Evolutionary conservation across 129 eudicot species (phyloP).

Genomic region (Chrysanthemum makinoi): DNA sequence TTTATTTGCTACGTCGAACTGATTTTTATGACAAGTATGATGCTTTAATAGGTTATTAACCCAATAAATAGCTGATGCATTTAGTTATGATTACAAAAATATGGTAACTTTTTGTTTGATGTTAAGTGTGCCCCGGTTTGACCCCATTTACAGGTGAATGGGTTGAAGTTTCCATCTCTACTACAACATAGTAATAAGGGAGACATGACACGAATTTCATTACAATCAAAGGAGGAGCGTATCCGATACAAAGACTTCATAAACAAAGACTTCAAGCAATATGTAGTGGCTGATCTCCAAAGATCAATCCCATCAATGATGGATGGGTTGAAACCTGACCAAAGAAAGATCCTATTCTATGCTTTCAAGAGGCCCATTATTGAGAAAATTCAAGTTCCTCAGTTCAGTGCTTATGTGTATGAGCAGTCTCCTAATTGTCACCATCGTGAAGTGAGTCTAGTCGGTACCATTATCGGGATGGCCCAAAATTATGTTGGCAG

Average conservation of each 20-base stretch:
- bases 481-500: slow-evolving; percentile 72
- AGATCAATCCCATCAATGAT: slow-evolving; percentile 72
- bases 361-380: slow-evolving; percentile 57
- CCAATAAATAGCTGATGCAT: too few relatives aligned
- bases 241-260: slow-evolving; percentile 63
- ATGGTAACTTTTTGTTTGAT: too few relatives aligned
- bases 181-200: too few relatives aligned
- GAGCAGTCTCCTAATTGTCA: slow-evolving; percentile 59
- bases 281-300: slow-evolving; percentile 62
- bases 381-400: slow-evolving; percentile 29
- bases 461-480: slow-evolving; percentile 68
- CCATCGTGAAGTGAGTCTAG: slow-evolving; percentile 66
- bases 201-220: not conserved
- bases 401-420: slow-evolving; percentile 59
- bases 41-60: too few relatives aligned
- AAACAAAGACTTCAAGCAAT: slow-evolving; percentile 60
- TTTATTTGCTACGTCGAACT: too few relatives aligned
- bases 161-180: too few relatives aligned
- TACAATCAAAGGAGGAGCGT: slow-evolving; percentile 30
- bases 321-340: slow-evolving; percentile 73
- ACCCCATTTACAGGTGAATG: too few relatives aligned
- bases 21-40: too few relatives aligned
- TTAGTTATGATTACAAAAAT: too few relatives aligned
- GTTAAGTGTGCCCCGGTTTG: not conserved
- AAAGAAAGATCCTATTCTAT: slow-evolving; percentile 70